phyloP scores from a whole-genome alignment of 2,329 filamentous ascomycete species.

The Diaporthe eres region DNA sequence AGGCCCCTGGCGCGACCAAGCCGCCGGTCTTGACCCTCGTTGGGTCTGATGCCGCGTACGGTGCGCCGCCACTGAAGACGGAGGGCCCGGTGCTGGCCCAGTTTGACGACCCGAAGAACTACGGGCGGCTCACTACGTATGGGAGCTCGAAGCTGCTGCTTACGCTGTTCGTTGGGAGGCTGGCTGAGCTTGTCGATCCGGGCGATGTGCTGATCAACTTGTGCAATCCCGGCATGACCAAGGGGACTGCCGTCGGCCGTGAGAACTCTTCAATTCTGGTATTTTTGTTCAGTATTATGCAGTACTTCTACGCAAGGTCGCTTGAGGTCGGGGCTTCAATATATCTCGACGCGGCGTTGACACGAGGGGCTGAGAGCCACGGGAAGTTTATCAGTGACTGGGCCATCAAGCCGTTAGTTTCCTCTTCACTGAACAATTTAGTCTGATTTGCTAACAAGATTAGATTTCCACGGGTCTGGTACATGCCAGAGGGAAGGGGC shows the following conservation, averaged over 20 bases:
- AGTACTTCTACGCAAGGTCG: not conserved
- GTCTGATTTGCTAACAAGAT: not conserved
- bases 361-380: slow-evolving; percentile 2
- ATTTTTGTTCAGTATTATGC: not conserved
- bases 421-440: accelerated
- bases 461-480: not conserved
- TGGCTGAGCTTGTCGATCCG: slow-evolving; percentile 54
- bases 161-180: slow-evolving; percentile 53
- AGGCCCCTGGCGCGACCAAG: not conserved
- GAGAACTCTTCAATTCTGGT: not conserved
- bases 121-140: not conserved
- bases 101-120: not conserved
- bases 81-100: not conserved
- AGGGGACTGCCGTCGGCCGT: slow-evolving; percentile 53
- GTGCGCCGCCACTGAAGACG: not conserved
- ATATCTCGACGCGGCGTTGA: not conserved
- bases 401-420: slow-evolving; percentile 4
- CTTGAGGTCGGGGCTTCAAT: not conserved
- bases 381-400: slow-evolving; percentile 9
- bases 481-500: not conserved
- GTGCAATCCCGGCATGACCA: slow-evolving; percentile 60
- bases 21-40: not conserved
- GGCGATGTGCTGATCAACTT: slow-evolving; percentile 62
- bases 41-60: not conserved
- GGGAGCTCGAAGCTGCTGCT: slow-evolving; percentile 49